These are phyloP conservation scores for Podaxis rugospora DNA, from an alignment of 768 basidiomycete genomes.

Conservation along the genomic window DNA sequence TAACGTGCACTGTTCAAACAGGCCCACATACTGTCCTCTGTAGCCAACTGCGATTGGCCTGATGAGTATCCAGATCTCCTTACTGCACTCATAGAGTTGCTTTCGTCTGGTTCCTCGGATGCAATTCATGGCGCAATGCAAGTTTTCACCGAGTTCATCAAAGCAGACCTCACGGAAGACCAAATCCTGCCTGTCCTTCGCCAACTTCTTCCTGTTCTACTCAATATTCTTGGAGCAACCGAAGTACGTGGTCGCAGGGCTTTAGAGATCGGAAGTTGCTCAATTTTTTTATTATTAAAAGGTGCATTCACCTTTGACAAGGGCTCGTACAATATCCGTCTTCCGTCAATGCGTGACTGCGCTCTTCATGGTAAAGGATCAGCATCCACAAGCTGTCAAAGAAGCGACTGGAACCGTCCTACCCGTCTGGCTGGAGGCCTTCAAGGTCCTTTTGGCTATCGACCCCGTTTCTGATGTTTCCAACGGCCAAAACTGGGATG, in stretches of 20 bases:
- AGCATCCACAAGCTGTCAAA: constrained; percentile 82
- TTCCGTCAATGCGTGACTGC: constrained; percentile 89
- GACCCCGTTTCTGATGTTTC: constrained; percentile 62
- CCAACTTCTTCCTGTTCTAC: constrained; percentile 81
- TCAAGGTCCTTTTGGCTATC: constrained; percentile 66
- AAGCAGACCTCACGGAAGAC: constrained; percentile 89
- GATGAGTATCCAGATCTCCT: constrained; percentile 95
- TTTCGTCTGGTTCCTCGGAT: constrained; percentile 67
- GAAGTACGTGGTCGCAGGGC: constrained; percentile 43
- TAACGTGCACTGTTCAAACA: constrained; percentile 22
- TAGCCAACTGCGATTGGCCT: constrained; percentile 93
- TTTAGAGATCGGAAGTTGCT: background rate
- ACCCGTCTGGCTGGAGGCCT: constrained; percentile 90
- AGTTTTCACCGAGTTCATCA: constrained; percentile 92
- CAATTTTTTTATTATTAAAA: constrained; percentile 6
- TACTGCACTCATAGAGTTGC: constrained; percentile 63
- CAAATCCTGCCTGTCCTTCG: constrained; percentile 91
- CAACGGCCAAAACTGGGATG: constrained; percentile 70
- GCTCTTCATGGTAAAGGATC: constrained; percentile 93
- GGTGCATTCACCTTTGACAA: constrained; percentile 75
- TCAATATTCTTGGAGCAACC: constrained; percentile 71
- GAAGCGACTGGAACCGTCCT: constrained; percentile 78
- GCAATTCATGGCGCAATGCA: constrained; percentile 96
- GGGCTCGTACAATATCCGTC: constrained; percentile 80
- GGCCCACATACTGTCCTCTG: constrained; percentile 85